A percentile compares a stretch with the other conserved stretches of the same genome.
These are phyloP conservation scores for Marchantia polymorpha DNA, from an alignment of 225 moss, liverwort and hornwort genomes.

Conservation along the genomic window DNA sequence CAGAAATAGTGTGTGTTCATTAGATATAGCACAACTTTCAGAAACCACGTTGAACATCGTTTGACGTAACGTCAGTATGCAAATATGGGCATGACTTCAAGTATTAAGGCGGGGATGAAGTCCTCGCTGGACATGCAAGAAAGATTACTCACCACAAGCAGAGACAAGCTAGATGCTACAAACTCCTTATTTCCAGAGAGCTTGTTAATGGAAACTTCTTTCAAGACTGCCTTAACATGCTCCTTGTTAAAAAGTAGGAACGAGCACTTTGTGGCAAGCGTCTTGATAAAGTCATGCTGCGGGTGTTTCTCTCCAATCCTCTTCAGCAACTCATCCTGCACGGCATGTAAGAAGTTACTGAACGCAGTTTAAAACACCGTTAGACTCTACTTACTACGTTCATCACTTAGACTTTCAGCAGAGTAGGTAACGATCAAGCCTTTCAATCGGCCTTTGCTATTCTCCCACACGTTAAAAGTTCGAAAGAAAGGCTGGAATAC, in stretches of 20 bases:
- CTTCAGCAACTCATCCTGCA: constrained; percentile 77
- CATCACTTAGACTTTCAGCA: too few species aligned
- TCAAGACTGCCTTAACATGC: constrained; percentile 66
- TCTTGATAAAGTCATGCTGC: constrained; percentile 79
- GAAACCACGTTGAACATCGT: too few species aligned
- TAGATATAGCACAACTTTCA: neutral
- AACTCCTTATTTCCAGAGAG: constrained; percentile 59
- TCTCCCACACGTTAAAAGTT: too few species aligned
- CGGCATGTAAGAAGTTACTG: too few species aligned
- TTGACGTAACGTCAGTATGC: neutral
- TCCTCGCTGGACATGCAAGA: neutral
- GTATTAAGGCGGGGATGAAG: neutral
- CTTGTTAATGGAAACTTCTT: constrained; percentile 52
- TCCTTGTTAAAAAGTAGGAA: constrained; percentile 78
- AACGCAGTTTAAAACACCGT: too few species aligned
- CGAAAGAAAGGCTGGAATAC: too few species aligned
- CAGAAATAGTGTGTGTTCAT: neutral
- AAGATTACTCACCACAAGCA: constrained; percentile 69
- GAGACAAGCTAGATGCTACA: constrained; percentile 58
- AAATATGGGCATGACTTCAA: neutral
- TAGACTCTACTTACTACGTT: too few species aligned
- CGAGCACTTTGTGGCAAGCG: constrained; percentile 71
- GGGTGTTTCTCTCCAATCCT: constrained; percentile 74
- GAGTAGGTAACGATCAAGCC: too few species aligned
- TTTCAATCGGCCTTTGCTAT: too few species aligned